Percentiles rank a stretch among this genome's conserved stretches.
phyloP scores from a whole-genome alignment of 176 grass and related monocot genomes.

The Eragrostis curvula region DNA sequence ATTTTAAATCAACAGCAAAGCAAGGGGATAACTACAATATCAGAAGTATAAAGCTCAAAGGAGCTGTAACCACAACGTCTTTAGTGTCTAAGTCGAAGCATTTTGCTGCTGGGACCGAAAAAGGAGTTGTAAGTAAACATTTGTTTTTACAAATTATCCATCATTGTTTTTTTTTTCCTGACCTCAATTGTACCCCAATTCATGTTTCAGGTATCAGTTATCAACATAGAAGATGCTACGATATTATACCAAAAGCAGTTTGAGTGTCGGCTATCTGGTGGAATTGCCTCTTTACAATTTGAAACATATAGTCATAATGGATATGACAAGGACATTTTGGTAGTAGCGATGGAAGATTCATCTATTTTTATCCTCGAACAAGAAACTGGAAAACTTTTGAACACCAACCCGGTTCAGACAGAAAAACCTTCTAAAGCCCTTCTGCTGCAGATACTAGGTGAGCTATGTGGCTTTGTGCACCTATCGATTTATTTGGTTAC shows the following conservation, averaged over 20 bases:
- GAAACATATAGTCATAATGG: conserved; percentile 71
- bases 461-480: conserved; percentile 26
- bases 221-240: conserved; percentile 66
- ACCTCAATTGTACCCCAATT: conserved; percentile 4
- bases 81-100: conserved; percentile 63
- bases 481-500: neutral
- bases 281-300: conserved; percentile 86
- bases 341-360: conserved; percentile 83
- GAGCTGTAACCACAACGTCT: conserved; percentile 60
- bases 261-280: conserved; percentile 71
- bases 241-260: conserved; percentile 94
- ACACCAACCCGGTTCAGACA: conserved; percentile 65
- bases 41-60: conserved; percentile 78
- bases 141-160: neutral
- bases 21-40: conserved; percentile 70
- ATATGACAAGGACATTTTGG: conserved; percentile 71
- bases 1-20: conserved; percentile 62
- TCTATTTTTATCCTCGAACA: conserved; percentile 76
- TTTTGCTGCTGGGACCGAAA: conserved; percentile 86
- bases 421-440: conserved; percentile 84
- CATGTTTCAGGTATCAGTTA: conserved; percentile 75
- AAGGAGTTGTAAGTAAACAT: conserved; percentile 83
- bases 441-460: conserved; percentile 76
- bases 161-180: neutral
- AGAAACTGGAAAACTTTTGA: conserved; percentile 77